A percentile compares a stretch with the other conserved stretches of the same genome.
phyloP scores from a whole-genome alignment of 2,329 filamentous ascomycete genomes.

The Colletotrichum lindemuthianum region DNA sequence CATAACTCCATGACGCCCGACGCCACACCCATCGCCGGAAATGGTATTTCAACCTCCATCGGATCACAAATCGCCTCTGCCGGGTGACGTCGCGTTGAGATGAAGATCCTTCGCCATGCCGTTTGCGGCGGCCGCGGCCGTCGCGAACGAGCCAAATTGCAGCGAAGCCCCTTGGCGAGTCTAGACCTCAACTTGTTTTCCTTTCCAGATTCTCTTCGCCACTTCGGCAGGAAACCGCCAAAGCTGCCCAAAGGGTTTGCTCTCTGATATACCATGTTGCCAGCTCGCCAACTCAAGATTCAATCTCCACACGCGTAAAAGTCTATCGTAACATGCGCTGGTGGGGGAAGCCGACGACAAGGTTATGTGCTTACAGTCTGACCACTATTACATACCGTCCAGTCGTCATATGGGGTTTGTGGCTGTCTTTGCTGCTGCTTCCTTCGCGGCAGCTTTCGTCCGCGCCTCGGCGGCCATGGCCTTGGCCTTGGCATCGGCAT shows the following conservation, averaged over 20 bases:
- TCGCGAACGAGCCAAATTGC: constrained; percentile 6
- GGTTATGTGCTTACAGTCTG: neutral
- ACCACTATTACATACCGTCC: neutral
- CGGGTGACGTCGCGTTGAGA: constrained; percentile 5
- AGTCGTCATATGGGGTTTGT: neutral
- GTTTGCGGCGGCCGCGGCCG: constrained; percentile 9
- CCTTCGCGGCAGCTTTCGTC: constrained; percentile 10
- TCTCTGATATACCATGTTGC: neutral
- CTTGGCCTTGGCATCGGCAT: constrained; percentile 28
- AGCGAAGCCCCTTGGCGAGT: neutral
- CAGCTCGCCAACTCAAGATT: neutral
- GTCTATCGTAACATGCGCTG: neutral
- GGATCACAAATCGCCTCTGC: constrained; percentile 5
- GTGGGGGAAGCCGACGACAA: neutral
- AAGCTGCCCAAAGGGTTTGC: neutral
- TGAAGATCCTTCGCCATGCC: constrained; percentile 1
- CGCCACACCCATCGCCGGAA: constrained; percentile 18
- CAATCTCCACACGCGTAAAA: neutral
- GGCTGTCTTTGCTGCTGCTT: neutral
- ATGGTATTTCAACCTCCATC: constrained; percentile 22
- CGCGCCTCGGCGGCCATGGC: constrained; percentile 19
- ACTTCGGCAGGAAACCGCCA: constrained; percentile 2
- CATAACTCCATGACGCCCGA: constrained; percentile 29
- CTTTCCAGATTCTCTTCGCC: neutral
- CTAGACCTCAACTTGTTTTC: neutral